Evolutionary conservation across 805 yeast species (phyloP).

Genomic region (Lipomyces yamadae): DNA sequence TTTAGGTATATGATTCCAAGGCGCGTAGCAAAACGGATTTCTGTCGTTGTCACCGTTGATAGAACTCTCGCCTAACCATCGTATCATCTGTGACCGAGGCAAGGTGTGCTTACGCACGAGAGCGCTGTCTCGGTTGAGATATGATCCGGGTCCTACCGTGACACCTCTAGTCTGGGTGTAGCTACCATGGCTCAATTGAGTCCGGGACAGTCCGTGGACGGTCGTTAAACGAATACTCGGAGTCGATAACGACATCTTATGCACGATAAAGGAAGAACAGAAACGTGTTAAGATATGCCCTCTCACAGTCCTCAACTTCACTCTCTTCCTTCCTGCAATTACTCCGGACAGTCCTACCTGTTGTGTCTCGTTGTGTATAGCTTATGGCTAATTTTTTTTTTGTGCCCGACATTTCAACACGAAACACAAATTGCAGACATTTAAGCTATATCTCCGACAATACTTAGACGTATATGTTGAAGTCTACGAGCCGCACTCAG

Average conservation of each 20-base stretch:
- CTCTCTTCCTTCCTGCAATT: background rate
- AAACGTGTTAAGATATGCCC: background rate
- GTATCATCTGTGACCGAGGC: constrained; percentile 31
- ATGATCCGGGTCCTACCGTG: constrained; percentile 19
- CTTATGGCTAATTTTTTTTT: background rate
- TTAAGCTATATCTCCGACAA: background rate
- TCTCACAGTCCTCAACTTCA: background rate
- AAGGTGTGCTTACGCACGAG: constrained; percentile 13
- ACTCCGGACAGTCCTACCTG: background rate
- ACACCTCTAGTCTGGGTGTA: constrained; percentile 6
- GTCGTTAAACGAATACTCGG: background rate
- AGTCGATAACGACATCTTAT: background rate
- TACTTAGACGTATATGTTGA: background rate
- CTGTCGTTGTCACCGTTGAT: constrained; percentile 36
- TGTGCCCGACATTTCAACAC: background rate
- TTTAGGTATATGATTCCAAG: constrained; percentile 37
- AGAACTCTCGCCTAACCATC: constrained; percentile 37
- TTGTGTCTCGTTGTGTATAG: background rate
- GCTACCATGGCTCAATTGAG: background rate
- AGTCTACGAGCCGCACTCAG: background rate
- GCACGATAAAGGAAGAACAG: background rate
- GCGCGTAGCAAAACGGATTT: constrained; percentile 31
- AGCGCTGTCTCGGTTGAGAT: constrained; percentile 5
- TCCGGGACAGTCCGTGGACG: background rate
- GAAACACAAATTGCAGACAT: background rate